Base-by-base conservation (phyloP, 176 grass and related monocot genomes). In the Carex kokanica region DNA sequence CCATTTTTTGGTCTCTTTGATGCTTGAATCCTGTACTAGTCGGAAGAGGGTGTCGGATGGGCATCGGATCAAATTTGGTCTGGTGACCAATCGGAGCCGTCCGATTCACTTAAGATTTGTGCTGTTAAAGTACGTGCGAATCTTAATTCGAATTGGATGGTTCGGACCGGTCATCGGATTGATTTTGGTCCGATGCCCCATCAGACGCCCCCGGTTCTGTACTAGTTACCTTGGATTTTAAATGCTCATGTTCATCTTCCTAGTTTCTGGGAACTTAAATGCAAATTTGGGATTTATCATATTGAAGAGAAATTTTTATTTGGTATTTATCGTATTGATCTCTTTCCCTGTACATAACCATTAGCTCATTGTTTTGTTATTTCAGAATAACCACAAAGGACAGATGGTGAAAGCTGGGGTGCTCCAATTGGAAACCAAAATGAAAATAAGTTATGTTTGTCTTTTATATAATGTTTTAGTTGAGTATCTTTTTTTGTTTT, bases 361-460 rank as follows among this genome's bases (percentile, higher is more conserved):
- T 32, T 32, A 53, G 15, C 24, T 78, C 45, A 14, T 21, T 32
- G 62, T 15, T 14, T 14, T 29, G 9, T 75, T 14, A 2, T 89
- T 91, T 27, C 91, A 93, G 94, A 85, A 74, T 91, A 83, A 81
- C 29, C 10, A 57, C 85, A 64, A 89, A 90, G 84, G 87, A 88
- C 72, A 80, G 87, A 77, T 93, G 94, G 91, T 93, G 87, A 97
- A 77, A 82, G 51, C 75, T 27, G 15, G 69, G 27, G 45, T 78
- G 83, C 53, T 32, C 71, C 43, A 49, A 52, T 51, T 88, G 86
- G 38, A 49, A 69, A 89, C 87, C 45, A 54, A 77, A 78, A 43
- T 32, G 32, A 85, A 89, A 92, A 89, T 92, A 97, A 97, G 64
- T 79, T 64, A 31, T 89, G 88, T 89, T 88, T 31, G 78, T 86